Base-by-base conservation (phyloP, 2,329 filamentous ascomycete genomes). In the Zasmidium angulare region DNA sequence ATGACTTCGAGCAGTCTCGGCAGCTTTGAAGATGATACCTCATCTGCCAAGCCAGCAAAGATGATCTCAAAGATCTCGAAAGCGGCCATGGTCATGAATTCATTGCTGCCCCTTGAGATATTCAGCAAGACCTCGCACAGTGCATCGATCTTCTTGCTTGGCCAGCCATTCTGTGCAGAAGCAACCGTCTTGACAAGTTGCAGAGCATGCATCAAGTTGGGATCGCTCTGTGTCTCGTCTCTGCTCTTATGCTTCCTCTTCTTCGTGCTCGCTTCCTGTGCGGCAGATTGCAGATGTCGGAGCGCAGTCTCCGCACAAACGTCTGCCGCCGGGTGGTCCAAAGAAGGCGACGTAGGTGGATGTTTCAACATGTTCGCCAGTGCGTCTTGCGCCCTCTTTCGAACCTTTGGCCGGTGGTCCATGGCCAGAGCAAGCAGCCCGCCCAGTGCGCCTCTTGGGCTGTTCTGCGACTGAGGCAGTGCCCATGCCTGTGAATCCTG, bases 51-150 rank as follows among this genome's bases (percentile, higher is more conserved):
- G 7, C 92, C 89, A 68, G 89, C 89, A 66, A 99, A 98, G 48
- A 98, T 96, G 74, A 96, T 89, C 75, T 99, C 95, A 69, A 99
- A 99, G 2, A 98, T 93, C 66, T 97, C 93, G 69, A 99, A 97
- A 0, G 93, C 90, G 11, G 91, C 89, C 88, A 98, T 96, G 29
- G 93, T 96, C 81, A 99, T 88, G 74, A 93, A 96, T 73, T 98
- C 93, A 74, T 96, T 97, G 74, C 87, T 95, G 9, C 90, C 93
- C 71, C 88, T 88, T 26, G 93, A 93, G 62, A 98, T 96, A 66
- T 87, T 87, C 66, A 99, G 85, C 59, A 99, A 79, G 55, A 96
- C 79, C 75, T 98, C 93, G 75, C 93, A 97, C 31, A 99, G 80
- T 1, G 89, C 82, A 77, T 99, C 95, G 56, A 97, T 96, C 78